phyloP scores from a whole-genome alignment of 495 filamentous ascomycete genomes.

The Penicillium arizonense region DNA sequence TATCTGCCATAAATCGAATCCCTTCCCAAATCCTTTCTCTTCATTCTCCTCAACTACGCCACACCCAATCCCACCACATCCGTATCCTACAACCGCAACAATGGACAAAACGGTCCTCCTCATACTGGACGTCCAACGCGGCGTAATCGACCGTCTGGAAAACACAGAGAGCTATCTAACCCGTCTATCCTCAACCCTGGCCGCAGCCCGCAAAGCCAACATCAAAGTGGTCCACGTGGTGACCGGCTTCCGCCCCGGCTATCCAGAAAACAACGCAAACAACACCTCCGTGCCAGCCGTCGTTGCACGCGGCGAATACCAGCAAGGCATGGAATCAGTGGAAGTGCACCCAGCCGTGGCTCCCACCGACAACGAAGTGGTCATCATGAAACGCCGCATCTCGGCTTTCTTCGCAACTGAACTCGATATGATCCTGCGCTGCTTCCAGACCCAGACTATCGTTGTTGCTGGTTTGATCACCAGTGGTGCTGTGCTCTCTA shows the following conservation, averaged over 20 bases:
- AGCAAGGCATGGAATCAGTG: slow-evolving; percentile 16
- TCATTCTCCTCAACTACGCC: background rate
- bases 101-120: slow-evolving; percentile 23
- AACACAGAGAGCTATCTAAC: slow-evolving; percentile 20
- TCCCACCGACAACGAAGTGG: slow-evolving; percentile 19
- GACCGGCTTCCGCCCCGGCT: slow-evolving; percentile 31
- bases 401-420: slow-evolving; percentile 37
- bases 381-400: slow-evolving; percentile 35
- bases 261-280: slow-evolving; percentile 26
- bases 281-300: slow-evolving; percentile 23
- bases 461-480: slow-evolving; percentile 35
- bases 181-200: slow-evolving; percentile 20
- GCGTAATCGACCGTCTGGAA: slow-evolving; percentile 20
- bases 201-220: slow-evolving; percentile 22
- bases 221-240: slow-evolving; percentile 33
- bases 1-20: background rate
- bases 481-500: slow-evolving; percentile 41
- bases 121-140: slow-evolving; percentile 37
- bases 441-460: slow-evolving; percentile 23
- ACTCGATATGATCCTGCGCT: slow-evolving; percentile 36
- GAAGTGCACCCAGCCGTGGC: slow-evolving; percentile 26
- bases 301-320: slow-evolving; percentile 15
- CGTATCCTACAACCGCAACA: background rate
- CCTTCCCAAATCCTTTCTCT: background rate
- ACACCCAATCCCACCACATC: background rate